Evolutionary conservation across 83 land plant species (phyloP).

Genomic region (Picea mariana): DNA sequence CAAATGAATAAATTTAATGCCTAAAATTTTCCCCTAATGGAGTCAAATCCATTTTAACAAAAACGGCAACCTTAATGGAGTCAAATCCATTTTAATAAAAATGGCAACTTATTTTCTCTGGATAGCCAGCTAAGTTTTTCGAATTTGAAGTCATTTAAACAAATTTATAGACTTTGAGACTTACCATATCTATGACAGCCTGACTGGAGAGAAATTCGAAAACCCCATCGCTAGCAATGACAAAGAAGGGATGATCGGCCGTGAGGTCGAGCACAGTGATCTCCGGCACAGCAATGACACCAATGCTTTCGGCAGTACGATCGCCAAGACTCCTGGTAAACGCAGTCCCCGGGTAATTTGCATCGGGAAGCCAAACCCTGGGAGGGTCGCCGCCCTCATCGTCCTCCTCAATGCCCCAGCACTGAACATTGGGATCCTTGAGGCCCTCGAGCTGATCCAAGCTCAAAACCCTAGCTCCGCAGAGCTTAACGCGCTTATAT

Average conservation of each 20-base stretch:
- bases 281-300: conserved; percentile 72
- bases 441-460: conserved; percentile 70
- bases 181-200: neutral
- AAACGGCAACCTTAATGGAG: no score
- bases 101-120: no score
- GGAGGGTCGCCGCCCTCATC: conserved; percentile 65
- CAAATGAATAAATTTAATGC: no score
- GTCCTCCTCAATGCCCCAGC: conserved; percentile 52
- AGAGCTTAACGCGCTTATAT: conserved; percentile 58
- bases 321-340: conserved; percentile 79
- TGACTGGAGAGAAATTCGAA: conserved; percentile 69
- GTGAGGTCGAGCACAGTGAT: conserved; percentile 39
- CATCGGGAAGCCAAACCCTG: conserved; percentile 70
- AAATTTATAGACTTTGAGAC: neutral
- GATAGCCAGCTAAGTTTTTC: no score
- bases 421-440: conserved; percentile 58
- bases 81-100: no score
- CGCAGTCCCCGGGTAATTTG: conserved; percentile 74
- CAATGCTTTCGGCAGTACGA: conserved; percentile 56
- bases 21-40: no score
- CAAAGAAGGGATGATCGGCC: conserved; percentile 53
- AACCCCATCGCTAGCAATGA: conserved; percentile 78
- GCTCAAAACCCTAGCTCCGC: conserved; percentile 74
- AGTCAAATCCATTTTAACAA: no score
- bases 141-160: no score